These are phyloP conservation scores for Fusarium foetens DNA, from an alignment of 2,329 filamentous ascomycete species.

Conservation along the genomic window DNA sequence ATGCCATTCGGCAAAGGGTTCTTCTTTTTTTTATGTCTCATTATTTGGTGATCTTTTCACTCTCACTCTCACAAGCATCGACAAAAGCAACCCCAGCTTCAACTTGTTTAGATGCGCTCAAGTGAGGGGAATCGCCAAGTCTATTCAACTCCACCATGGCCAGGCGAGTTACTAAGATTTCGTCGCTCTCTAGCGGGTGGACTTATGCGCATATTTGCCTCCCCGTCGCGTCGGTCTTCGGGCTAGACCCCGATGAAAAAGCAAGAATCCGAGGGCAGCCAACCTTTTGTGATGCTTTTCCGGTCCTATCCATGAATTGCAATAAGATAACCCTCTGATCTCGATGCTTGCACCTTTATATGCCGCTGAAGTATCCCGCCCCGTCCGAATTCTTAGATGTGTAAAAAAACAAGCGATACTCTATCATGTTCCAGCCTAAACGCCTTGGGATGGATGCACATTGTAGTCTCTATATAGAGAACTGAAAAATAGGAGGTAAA, in stretches of 20 bases:
- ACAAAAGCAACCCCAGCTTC: conserved; percentile 13
- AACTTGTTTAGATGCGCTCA: conserved; percentile 21
- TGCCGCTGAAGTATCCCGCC: conserved; percentile 34
- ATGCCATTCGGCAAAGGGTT: conserved; percentile 17
- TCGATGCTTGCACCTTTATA: conserved; percentile 38
- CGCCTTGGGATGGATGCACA: conserved; percentile 46
- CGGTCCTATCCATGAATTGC: conserved; percentile 23
- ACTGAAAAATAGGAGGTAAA: conserved; percentile 21
- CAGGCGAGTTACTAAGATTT: conserved; percentile 31
- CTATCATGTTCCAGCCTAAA: conserved; percentile 49
- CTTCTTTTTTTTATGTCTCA: conserved; percentile 12
- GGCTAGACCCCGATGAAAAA: conserved; percentile 25
- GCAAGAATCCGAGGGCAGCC: conserved; percentile 26
- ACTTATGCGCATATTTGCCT: conserved; percentile 27
- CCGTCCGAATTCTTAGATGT: conserved; percentile 40
- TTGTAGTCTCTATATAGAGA: conserved; percentile 33
- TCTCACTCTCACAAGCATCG: conserved; percentile 24
- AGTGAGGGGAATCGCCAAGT: conserved; percentile 36
- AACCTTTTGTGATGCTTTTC: conserved; percentile 25
- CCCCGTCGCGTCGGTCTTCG: conserved; percentile 6
- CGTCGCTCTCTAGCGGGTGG: conserved; percentile 25
- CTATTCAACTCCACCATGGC: conserved; percentile 33
- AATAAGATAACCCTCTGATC: conserved; percentile 21
- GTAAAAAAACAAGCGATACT: conserved; percentile 33
- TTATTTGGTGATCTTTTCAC: conserved; percentile 5